Evolutionary conservation across 257 asterid species (phyloP).

Genomic region (Forsythia suspensa): DNA sequence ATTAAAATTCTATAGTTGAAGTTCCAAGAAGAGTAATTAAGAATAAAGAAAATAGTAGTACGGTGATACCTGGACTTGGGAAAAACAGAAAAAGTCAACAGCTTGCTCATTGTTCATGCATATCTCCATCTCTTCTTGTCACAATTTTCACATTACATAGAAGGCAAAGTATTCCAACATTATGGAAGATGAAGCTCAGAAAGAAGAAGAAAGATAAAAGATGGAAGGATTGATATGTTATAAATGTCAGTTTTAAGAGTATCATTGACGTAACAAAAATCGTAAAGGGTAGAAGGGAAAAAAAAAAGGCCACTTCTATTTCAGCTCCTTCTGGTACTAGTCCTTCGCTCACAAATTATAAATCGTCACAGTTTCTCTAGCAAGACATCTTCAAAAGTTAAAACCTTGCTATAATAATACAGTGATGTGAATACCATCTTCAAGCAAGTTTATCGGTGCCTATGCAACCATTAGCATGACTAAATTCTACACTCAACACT

Average conservation of each 20-base stretch:
- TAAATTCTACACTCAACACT: neutral
- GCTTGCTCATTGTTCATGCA: neutral
- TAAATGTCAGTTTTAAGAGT: neutral
- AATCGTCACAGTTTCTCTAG: neutral
- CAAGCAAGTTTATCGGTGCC: neutral
- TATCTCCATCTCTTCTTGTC: neutral
- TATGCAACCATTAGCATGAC: neutral
- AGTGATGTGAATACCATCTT: constrained; percentile 3
- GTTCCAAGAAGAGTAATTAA: neutral
- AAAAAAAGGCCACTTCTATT: neutral
- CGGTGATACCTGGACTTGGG: neutral
- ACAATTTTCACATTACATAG: constrained; percentile 4
- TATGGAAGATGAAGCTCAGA: neutral
- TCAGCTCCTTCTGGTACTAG: neutral
- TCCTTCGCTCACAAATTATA: neutral
- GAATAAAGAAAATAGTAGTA: neutral
- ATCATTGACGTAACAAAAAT: neutral
- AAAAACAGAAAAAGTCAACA: neutral
- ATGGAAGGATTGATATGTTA: neutral
- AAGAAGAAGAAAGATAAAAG: neutral
- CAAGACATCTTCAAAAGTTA: neutral
- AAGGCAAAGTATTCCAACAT: neutral
- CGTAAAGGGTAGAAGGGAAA: neutral
- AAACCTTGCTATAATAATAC: constrained; percentile 15
- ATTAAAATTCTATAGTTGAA: neutral